Conservation (phyloP, 345 rosid genomes). For the Populus tremula region DNA sequence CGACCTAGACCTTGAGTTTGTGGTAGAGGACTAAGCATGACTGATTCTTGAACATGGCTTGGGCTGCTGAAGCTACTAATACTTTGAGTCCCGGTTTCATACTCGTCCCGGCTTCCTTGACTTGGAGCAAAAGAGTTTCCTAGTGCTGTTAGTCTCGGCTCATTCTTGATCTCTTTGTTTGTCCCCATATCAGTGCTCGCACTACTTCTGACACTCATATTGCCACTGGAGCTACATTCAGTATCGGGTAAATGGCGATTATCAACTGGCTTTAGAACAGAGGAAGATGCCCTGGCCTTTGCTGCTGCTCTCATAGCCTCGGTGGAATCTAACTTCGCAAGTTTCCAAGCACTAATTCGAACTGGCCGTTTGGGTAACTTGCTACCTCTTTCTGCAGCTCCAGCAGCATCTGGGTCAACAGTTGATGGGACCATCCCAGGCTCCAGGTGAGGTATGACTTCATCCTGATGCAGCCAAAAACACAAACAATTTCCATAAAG, state of each 20-base stretch:
- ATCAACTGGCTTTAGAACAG: constrained; percentile 75
- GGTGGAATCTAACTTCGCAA: constrained; percentile 76
- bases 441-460: constrained; percentile 91
- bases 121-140: constrained; percentile 75
- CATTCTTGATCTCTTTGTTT: constrained; percentile 63
- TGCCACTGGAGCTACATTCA: constrained; percentile 79
- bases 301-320: constrained; percentile 93
- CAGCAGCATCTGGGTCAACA: constrained; percentile 88
- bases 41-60: constrained; percentile 70
- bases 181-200: constrained; percentile 63
- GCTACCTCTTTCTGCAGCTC: constrained; percentile 58
- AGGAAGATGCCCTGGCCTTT: constrained; percentile 94
- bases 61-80: constrained; percentile 94
- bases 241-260: constrained; percentile 51
- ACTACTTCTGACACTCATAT: constrained; percentile 78
- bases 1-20: constrained; percentile 51
- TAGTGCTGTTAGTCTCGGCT: constrained; percentile 43
- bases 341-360: constrained; percentile 84
- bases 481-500: not conserved
- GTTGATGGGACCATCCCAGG: constrained; percentile 97
- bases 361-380: constrained; percentile 69
- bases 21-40: constrained; percentile 82
- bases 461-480: constrained; percentile 56
- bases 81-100: constrained; percentile 78
- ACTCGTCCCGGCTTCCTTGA: constrained; percentile 88